Base-by-base conservation (phyloP, 225 moss, liverwort and hornwort species). In the Pseudisothecium myosuroides region DNA sequence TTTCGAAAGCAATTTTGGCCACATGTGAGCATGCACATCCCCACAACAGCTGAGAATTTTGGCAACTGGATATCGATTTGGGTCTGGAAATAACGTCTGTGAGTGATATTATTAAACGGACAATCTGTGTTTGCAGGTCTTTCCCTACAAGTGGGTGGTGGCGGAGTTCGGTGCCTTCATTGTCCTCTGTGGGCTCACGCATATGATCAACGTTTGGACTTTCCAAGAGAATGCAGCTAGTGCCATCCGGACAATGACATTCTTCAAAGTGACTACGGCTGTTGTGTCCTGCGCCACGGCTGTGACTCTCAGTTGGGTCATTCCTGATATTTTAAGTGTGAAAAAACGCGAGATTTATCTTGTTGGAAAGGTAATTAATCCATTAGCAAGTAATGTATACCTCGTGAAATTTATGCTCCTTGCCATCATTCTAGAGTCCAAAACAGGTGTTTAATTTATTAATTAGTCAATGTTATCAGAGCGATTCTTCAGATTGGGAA, bases 141-240 rank as follows among this genome's bases (percentile, higher is more conserved):
- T 94, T 90, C 94, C 94, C 11, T 95, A 94, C 91, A 92, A 93
- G 83, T 92, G 95, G 93, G 92, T 95, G 87, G 91, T 95, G 90
- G 95, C 91, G 34, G 92, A 95, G 85, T 95, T 95, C 83, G 95
- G 95, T 26, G 95, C 95, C 39, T 95, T 95, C 88, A 95, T 95
- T 55, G 95, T 95, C 54, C 93, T 95, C n/a, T 95, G 95, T 82
- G 95, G 95, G 43, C 88, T 93, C 36, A 95, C 95, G 63, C 95
- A 95, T n/a, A 66, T 94, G 39, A 95, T 90, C 81, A 95, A 82
- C 72, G 60, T 95, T 14, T 95, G 95, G 92, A 92, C 93, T 27
- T 90, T 88, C 41, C 89, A 89, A 84, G 91, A 92, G 73, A 86
- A 62, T 36, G 91, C 90, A 63, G 87, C 89, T 28, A 85, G 85